Evolutionary conservation across 257 asterid species (phyloP).

Genomic region (Solanum sitiens): DNA sequence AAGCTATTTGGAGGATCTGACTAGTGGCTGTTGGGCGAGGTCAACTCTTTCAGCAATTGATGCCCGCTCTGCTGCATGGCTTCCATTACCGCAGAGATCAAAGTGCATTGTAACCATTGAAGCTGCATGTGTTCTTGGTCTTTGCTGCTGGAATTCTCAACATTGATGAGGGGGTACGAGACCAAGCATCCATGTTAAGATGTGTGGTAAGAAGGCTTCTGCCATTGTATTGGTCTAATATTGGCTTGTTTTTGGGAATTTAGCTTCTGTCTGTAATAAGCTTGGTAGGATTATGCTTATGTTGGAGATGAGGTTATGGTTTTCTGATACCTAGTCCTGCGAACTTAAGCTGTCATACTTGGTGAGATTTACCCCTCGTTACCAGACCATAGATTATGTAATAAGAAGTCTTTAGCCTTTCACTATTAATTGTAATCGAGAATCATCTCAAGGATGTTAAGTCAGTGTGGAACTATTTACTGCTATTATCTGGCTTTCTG

Average conservation of each 20-base stretch:
- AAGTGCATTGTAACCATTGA: background rate
- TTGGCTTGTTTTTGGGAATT: background rate
- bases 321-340: background rate
- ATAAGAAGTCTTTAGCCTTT: background rate
- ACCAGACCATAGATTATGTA: background rate
- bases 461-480: background rate
- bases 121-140: background rate
- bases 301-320: background rate
- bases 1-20: background rate
- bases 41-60: background rate
- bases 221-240: background rate
- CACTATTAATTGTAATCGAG: background rate
- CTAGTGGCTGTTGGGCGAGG: background rate
- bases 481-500: background rate
- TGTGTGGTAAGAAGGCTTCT: background rate
- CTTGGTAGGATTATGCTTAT: background rate
- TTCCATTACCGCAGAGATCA: background rate
- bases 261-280: background rate
- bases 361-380: background rate
- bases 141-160: background rate
- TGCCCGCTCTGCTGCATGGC: background rate
- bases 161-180: background rate
- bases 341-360: background rate
- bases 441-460: background rate
- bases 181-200: background rate